These are phyloP conservation scores for Barbarea vulgaris DNA, from an alignment of 345 rosid genomes.

Conservation along the genomic window DNA sequence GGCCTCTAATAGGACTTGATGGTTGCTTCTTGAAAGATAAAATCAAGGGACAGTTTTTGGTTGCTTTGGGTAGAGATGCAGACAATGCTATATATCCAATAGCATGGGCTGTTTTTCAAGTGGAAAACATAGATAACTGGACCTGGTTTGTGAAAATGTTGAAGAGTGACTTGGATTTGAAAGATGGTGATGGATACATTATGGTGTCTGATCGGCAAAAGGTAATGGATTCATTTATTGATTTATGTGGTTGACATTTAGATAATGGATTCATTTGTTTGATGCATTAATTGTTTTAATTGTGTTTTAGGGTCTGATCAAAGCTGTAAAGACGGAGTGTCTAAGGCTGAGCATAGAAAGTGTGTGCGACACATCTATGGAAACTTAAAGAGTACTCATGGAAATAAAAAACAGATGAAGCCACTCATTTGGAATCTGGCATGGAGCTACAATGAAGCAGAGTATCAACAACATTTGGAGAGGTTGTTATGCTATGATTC, in stretches of 20 bases:
- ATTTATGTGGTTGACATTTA: no score
- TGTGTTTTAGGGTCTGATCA: not conserved
- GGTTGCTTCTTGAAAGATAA: no score
- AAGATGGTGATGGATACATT: no score
- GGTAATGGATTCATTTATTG: not conserved
- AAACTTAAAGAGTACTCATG: not conserved
- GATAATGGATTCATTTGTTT: no score
- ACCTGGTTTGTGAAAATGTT: no score
- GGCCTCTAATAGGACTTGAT: not conserved
- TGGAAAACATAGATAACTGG: no score
- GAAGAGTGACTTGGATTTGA: no score
- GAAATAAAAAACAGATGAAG: not conserved
- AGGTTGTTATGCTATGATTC: not conserved
- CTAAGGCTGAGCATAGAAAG: not conserved
- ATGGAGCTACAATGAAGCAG: not conserved
- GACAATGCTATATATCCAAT: no score
- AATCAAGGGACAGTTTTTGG: no score
- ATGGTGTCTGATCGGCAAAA: no score
- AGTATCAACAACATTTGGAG: not conserved
- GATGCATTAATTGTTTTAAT: not conserved
- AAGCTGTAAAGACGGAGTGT: not conserved
- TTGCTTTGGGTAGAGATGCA: no score
- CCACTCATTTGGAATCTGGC: not conserved
- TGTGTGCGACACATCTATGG: constrained; percentile 1
- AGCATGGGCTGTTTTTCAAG: no score